Base-by-base conservation (phyloP, 805 yeast genomes). In the Clavispora phyllophila region DNA sequence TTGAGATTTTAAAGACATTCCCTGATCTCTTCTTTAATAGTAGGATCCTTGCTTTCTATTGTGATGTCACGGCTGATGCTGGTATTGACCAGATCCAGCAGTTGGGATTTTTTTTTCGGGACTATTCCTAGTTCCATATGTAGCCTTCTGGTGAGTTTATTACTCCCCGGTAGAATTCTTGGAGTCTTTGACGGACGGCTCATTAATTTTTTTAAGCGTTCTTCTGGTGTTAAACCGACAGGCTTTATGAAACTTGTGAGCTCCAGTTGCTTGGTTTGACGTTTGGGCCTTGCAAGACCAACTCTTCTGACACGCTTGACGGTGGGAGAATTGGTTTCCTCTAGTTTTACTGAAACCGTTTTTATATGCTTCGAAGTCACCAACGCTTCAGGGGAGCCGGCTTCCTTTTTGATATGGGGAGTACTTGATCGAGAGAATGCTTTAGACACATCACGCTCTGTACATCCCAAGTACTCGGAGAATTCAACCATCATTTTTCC, bases 361-460 rank as follows among this genome's bases (percentile, higher is more conserved):
- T 22, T 17, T 4, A n/a, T 24, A 8, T 15, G 26, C 27, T 20
- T 24, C 8, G 27, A 22, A 7, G 33, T 15, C 10, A 29, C 33
- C 10, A 29, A 29, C 5, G 6, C 4, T 13, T 14, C 37, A 14
- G 37, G n/a, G 3, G 36, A 33, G n/a, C 8, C 18, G 14, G 23
- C 37, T 35, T 35, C 31, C 15, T 17, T 22, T 20, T 35, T 35
- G 27, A 35, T 9, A 9, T 20, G 24, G 3, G 26, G 26, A 9
- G 19, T 29, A 9, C 20, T 40, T 13, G 39, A 28, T 19, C 46
- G 43, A 10, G 37, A 39, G 41, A 54, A 50, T 29, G 53, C 40
- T 14, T 41, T 51, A 3, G 67, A 56, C 4, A 72, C 54, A 50
- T 73, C 75, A 32, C 77, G 50, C 44, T 64, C 70, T 44, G 55